Conservation (phyloP, 371 early-diverging fungal species). For the Mucor circinelloides region DNA sequence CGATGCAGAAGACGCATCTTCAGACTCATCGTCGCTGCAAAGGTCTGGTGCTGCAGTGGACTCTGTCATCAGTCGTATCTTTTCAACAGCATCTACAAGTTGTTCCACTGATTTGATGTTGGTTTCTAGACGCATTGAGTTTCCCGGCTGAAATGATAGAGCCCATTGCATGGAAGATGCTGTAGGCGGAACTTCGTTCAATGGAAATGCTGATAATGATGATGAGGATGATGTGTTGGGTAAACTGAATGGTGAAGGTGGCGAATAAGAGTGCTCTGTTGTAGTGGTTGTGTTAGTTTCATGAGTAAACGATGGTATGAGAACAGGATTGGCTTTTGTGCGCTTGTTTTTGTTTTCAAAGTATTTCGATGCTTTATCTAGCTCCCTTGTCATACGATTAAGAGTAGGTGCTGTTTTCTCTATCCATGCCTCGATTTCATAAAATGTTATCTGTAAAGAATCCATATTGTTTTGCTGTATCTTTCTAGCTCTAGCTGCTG, state of each 20-base stretch:
- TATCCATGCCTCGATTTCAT: conserved; percentile 56
- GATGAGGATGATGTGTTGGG: not conserved
- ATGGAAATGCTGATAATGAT: not conserved
- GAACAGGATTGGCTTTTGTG: not conserved
- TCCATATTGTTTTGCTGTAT: conserved; percentile 50
- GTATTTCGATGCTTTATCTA: conserved; percentile 47
- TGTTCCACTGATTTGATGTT: conserved; percentile 55
- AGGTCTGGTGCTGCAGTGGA: not conserved
- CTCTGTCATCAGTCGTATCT: conserved; percentile 37
- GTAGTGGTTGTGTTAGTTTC: not conserved
- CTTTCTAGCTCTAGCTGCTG: conserved; percentile 36
- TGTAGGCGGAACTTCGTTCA: not conserved
- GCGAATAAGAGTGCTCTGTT: not conserved
- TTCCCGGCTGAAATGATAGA: conserved; percentile 44
- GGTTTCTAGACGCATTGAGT: conserved; percentile 46
- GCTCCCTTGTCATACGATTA: conserved; percentile 48
- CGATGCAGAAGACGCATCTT: not conserved
- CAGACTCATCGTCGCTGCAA: conserved; percentile 12
- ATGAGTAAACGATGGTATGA: not conserved
- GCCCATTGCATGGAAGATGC: conserved; percentile 45
- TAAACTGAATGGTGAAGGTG: not conserved
- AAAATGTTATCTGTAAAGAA: conserved; percentile 53
- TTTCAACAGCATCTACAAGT: conserved; percentile 51
- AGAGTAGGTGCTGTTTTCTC: conserved; percentile 51
- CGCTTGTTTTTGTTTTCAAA: conserved; percentile 31